Percentiles rank a stretch among this genome's conserved stretches.
Conservation (phyloP, 2,329 filamentous ascomycete species). For the Neofusicoccum ribis region DNA sequence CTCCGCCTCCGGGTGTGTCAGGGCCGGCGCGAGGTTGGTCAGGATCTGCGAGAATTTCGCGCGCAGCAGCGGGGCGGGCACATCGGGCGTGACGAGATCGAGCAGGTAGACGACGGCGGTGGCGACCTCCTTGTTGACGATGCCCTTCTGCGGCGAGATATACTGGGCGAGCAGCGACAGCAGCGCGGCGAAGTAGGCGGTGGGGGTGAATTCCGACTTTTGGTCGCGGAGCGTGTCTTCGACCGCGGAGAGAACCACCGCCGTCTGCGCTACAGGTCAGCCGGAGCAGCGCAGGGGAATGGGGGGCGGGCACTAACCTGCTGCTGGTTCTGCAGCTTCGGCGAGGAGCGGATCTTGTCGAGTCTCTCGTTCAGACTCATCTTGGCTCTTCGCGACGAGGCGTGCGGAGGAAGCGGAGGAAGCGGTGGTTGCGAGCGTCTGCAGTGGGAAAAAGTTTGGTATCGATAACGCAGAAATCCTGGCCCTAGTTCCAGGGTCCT, state of each 20-base stretch:
- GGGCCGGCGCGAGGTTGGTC: slow-evolving; percentile 77
- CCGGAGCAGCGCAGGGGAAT: neutral
- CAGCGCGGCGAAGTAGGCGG: slow-evolving; percentile 94
- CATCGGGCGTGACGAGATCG: slow-evolving; percentile 83
- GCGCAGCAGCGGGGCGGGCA: slow-evolving; percentile 82
- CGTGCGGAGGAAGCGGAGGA: slow-evolving; percentile 7
- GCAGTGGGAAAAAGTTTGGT: slow-evolving; percentile 1
- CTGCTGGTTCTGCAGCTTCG: slow-evolving; percentile 92
- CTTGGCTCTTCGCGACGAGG: slow-evolving; percentile 22
- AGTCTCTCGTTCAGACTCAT: slow-evolving; percentile 83
- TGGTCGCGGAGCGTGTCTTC: slow-evolving; percentile 91
- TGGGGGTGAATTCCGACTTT: slow-evolving; percentile 78
- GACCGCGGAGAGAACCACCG: slow-evolving; percentile 83
- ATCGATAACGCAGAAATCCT: slow-evolving; percentile 4
- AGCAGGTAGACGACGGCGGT: slow-evolving; percentile 92
- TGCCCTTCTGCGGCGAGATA: slow-evolving; percentile 60
- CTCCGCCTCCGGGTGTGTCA: slow-evolving; percentile 78
- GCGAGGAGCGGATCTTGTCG: slow-evolving; percentile 89
- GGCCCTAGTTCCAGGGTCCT: no score
- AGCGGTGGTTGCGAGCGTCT: neutral
- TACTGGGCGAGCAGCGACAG: slow-evolving; percentile 83
- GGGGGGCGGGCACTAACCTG: slow-evolving; percentile 60
- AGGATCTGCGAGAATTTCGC: slow-evolving; percentile 96
- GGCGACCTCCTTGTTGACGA: slow-evolving; percentile 77
- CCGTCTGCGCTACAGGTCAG: slow-evolving; percentile 58